Evolutionary conservation across 345 rosid species (phyloP), one percentile per base, ranked within the genome.

Genomic region (Gossypium arboreum): DNA sequence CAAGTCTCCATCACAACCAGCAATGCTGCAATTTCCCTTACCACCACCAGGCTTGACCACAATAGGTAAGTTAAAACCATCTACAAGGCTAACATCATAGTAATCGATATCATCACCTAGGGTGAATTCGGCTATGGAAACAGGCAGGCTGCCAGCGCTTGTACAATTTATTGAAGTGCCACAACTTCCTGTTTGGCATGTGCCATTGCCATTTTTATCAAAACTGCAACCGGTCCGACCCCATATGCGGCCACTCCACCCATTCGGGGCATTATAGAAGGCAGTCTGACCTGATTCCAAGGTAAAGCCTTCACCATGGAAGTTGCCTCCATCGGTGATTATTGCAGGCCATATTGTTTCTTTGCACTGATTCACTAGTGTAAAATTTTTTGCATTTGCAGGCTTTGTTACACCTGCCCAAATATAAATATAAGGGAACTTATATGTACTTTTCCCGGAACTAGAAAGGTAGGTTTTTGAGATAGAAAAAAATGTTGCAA

Each of bases 281-380:
- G 78, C 73, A 1, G 88, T 72, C 67, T 81, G 85, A 70, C 91
- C 88, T 24, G 83, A 72, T 22, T 85, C 83, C 12, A 89, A 76
- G 27, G 51, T 25, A 52, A 82, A 85, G 11, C 86, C 86, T n/a
- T 79, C 72, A 1, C 87, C 85, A 52, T 55, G 51, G 57, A 56
- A 73, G 73, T 52, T 75, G 24, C 73, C 68, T 67, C 77, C 77
- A 0, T 48, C 77, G 8, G 83, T 71, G 61, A 81, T 54, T 29
- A 88, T 73, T 45, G 79, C 94, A 1, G 94, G 94, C 94, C 94
- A 90, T 61, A 90, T 75, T 20, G 86, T 82, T 77, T 88, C 92
- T 8, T 85, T 78, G 85, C 94, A 90, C 66, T 70, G 73, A 76
- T 88, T 90, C 24, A 81, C 83, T 16, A 86, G 68, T 34, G 90